Evolutionary conservation across 2,329 filamentous ascomycete species (phyloP).

Genomic region (Helotiales sp.): DNA sequence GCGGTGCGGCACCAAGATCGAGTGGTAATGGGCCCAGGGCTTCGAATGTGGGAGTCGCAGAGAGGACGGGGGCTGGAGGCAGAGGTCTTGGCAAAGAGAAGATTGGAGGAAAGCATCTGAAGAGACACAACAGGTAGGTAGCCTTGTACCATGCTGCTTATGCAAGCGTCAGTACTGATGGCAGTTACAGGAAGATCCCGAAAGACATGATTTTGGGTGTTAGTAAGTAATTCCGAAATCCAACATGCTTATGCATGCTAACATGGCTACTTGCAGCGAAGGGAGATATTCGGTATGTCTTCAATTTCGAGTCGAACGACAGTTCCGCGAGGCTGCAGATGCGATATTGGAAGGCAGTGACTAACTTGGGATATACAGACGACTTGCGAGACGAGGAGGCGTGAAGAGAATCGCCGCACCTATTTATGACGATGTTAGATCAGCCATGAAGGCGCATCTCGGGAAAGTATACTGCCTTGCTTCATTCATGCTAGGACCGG

Average conservation of each 20-base stretch:
- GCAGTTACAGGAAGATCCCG: conserved; percentile 45
- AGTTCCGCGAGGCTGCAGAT: background rate
- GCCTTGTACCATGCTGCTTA: background rate
- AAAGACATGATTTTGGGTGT: conserved; percentile 51
- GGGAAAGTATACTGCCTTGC: conserved; percentile 39
- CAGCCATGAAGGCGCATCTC: conserved; percentile 51
- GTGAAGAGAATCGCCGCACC: conserved; percentile 68
- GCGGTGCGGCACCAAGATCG: background rate
- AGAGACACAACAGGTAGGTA: background rate
- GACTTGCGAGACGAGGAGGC: conserved; percentile 72
- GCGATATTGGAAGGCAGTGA: background rate
- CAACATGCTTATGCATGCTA: background rate
- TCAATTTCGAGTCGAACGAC: background rate
- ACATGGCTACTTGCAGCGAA: conserved; percentile 44
- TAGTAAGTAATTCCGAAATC: conserved; percentile 47
- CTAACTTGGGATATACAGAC: conserved; percentile 39
- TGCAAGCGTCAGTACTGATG: background rate
- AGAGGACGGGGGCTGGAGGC: background rate
- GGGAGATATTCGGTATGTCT: conserved; percentile 51
- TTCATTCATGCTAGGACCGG: too few species aligned
- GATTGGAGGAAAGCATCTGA: background rate
- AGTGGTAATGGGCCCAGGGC: background rate
- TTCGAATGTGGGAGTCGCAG: background rate
- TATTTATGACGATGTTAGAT: conserved; percentile 64
- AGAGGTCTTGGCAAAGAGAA: background rate